These are phyloP conservation scores for Musa balbisiana DNA, from an alignment of 202 grass and related monocot species.

Conservation along the genomic window DNA sequence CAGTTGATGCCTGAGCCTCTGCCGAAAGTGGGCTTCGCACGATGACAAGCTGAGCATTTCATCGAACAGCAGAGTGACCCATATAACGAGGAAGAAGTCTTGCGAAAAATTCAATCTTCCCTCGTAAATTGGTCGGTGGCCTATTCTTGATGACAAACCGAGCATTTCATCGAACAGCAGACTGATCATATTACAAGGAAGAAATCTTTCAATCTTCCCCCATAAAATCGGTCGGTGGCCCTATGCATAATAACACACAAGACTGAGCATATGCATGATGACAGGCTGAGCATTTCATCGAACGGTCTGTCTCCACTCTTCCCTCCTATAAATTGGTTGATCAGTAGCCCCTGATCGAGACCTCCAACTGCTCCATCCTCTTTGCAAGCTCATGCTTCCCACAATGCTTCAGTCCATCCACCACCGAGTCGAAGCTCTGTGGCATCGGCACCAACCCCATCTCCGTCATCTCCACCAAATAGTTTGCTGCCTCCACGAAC, in stretches of 20 bases:
- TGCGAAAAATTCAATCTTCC: too few species aligned
- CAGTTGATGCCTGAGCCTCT: background rate
- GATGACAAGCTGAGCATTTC: background rate
- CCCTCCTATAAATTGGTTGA: background rate
- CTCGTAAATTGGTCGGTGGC: background rate
- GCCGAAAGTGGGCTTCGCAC: background rate
- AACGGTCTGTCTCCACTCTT: too few species aligned
- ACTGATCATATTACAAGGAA: too few species aligned
- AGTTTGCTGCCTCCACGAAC: slow-evolving; percentile 67
- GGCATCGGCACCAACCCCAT: slow-evolving; percentile 52
- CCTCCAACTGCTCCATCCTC: slow-evolving; percentile 74
- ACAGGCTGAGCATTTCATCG: background rate
- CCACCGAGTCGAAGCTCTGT: slow-evolving; percentile 59
- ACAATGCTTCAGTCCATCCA: slow-evolving; percentile 61
- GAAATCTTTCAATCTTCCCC: too few species aligned
- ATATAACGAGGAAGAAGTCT: too few species aligned
- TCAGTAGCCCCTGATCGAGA: slow-evolving; percentile 49
- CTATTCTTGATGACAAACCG: background rate
- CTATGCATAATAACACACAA: background rate
- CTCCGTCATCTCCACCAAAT: slow-evolving; percentile 82
- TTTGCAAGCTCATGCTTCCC: slow-evolving; percentile 67
- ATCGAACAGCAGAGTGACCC: background rate
- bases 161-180: background rate
- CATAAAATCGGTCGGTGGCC: background rate
- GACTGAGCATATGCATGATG: background rate